phyloP scores from a whole-genome alignment of 176 grass and related monocot species.

The Pontederia paniculata region DNA sequence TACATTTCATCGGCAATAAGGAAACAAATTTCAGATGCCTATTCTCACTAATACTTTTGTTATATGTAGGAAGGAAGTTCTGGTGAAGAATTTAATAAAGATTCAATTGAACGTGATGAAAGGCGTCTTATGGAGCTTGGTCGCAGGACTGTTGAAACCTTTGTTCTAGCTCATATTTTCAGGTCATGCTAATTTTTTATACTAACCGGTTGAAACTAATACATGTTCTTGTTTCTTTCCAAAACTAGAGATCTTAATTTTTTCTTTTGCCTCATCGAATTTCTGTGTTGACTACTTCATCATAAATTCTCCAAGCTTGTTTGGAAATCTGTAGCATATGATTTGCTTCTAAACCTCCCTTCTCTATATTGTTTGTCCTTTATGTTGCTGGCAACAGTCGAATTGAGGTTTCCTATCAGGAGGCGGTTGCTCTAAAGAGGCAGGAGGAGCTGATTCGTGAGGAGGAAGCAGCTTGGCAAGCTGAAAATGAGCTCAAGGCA shows the following conservation, averaged over 20 bases:
- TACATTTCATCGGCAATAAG: too few species aligned
- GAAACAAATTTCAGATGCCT: neutral
- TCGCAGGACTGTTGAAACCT: constrained; percentile 78
- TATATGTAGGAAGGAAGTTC: constrained; percentile 52
- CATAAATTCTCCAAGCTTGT: too few species aligned
- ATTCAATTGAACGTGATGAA: constrained; percentile 88
- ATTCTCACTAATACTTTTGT: neutral
- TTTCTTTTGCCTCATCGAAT: too few species aligned
- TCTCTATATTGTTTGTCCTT: constrained; percentile 7
- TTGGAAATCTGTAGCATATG: neutral
- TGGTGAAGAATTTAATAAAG: constrained; percentile 74
- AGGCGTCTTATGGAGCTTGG: constrained; percentile 82
- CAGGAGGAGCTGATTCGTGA: constrained; percentile 98
- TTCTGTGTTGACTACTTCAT: too few species aligned
- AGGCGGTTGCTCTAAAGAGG: constrained; percentile 79
- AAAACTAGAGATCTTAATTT: too few species aligned
- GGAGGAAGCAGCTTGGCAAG: constrained; percentile 76
- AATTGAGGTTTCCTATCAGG: constrained; percentile 88
- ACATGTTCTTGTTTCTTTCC: too few species aligned
- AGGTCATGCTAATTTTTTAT: constrained; percentile 34
- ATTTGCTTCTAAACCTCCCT: neutral
- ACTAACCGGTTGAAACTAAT: neutral
- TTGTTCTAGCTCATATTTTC: constrained; percentile 83
- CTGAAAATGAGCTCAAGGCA: constrained; percentile 59
- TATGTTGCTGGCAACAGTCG: constrained; percentile 47